phyloP scores from a whole-genome alignment of 768 basidiomycete species.

The Mycena vitilis region DNA sequence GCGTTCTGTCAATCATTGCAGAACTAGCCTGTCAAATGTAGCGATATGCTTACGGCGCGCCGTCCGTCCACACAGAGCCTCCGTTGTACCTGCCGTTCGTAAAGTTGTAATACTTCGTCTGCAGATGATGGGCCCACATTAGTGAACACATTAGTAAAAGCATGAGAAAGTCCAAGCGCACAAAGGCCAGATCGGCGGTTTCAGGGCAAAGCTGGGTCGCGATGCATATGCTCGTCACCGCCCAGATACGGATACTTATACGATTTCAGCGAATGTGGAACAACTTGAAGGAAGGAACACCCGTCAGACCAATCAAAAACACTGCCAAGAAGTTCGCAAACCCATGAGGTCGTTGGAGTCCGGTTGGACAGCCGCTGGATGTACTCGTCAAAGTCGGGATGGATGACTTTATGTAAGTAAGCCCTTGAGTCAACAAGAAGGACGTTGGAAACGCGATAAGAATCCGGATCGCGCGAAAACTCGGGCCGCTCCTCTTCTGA shows the following conservation, averaged over 20 bases:
- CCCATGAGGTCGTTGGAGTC: neutral
- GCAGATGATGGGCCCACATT: slow-evolving; percentile 10
- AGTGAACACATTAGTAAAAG: neutral
- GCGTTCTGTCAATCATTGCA: slow-evolving; percentile 45
- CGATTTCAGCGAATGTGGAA: neutral
- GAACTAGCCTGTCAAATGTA: neutral
- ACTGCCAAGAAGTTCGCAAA: neutral
- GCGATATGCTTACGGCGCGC: slow-evolving; percentile 42
- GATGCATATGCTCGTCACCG: neutral
- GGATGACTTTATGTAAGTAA: neutral
- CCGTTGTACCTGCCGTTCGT: slow-evolving; percentile 42
- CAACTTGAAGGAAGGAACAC: neutral
- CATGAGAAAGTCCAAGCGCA: neutral
- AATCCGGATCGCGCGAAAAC: neutral
- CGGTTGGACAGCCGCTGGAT: too few relatives aligned
- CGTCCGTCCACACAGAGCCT: slow-evolving; percentile 54
- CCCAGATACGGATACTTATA: neutral
- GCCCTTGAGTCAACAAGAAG: neutral
- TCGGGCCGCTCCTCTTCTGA: slow-evolving; percentile 7
- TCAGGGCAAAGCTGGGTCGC: slow-evolving; percentile 22
- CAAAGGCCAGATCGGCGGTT: slow-evolving; percentile 20
- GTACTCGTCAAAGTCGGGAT: too few relatives aligned
- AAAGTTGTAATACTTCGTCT: slow-evolving; percentile 43
- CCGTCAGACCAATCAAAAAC: slow-evolving; percentile 1
- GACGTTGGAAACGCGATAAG: slow-evolving; percentile 15